Evolutionary conservation across 345 rosid species (phyloP), one percentile per base, ranked within the genome.

Genomic region (Xanthoceras sorbifolium): DNA sequence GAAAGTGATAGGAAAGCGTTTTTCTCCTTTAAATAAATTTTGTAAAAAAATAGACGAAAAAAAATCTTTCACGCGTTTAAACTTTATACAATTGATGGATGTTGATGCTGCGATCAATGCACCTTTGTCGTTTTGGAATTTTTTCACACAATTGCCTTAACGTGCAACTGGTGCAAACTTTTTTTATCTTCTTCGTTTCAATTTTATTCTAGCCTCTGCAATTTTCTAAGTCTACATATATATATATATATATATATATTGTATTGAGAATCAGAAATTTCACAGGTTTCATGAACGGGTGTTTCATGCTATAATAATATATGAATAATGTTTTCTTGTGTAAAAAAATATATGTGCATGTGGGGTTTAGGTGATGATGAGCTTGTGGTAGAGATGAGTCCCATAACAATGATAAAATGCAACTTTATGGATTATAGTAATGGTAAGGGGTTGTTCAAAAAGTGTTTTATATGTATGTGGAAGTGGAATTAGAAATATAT

Each of bases 41-140:
- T 15, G 0, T 38, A n/a, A 36, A 0, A 46, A 46, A 46, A 46
- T 3, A 11, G 52, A 46, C 52, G 12, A 14, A 14, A 4, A 46
- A 46, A 46, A 38, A 11, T 46, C 4, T 8, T 75, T 18, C 66
- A 67, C 67, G 73, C 78, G 40, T 76, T 34, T 36, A 9, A 59
- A 76, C 57, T 12, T 3, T 46, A 14, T 44, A 44, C 12, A 14
- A 46, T 12, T 14, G 52, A 14, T 46, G 52, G 78, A 77, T 62
- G 76, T 70, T 64, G 80, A 77, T 63, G 50, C 40, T 63, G 77
- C 76, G 44, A 40, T 76, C 73, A 40, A 67, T 55, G 72, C 78
- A 40, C 15, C 67, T 20, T 55, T 76, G 29, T 76, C 73, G 22
- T 38, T 31, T 20, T 12, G 38, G 59, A 57, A 66, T 57, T 46